Evolutionary conservation across 2,329 filamentous ascomycete genomes (phyloP).

Genomic region (Truncatella angustata): DNA sequence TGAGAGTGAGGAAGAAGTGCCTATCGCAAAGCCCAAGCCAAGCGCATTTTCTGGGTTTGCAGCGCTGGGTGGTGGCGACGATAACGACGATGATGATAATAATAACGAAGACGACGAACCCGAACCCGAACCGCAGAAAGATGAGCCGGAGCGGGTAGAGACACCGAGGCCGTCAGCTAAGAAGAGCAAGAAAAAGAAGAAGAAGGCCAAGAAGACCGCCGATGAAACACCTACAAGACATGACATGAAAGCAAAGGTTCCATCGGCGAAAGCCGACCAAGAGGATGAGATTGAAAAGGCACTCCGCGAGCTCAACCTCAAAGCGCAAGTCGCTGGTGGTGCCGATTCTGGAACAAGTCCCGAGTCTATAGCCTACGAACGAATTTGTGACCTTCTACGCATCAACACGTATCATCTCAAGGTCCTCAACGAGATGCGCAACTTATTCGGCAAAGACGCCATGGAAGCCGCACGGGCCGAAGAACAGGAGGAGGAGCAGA

Average conservation of each 20-base stretch:
- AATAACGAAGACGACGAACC: constrained; percentile 33
- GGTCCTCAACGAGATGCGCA: constrained; percentile 85
- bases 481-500: constrained; percentile 40
- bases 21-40: constrained; percentile 36
- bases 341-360: constrained; percentile 11
- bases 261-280: constrained; percentile 19
- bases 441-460: constrained; percentile 54
- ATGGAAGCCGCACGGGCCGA: constrained; percentile 54
- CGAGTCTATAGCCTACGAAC: constrained; percentile 23
- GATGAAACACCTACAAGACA: constrained; percentile 13
- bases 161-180: constrained; percentile 25
- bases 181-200: constrained; percentile 39
- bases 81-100: constrained; percentile 38
- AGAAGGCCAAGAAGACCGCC: constrained; percentile 29
- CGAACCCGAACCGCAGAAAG: constrained; percentile 13
- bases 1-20: constrained; percentile 30
- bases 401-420: constrained; percentile 72
- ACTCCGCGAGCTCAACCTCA: constrained; percentile 33
- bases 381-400: constrained; percentile 41
- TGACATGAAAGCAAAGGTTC: constrained; percentile 14
- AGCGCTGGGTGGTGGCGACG: constrained; percentile 45
- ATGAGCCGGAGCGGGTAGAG: constrained; percentile 18
- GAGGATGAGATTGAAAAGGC: constrained; percentile 57
- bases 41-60: constrained; percentile 50
- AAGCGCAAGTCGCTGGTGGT: constrained; percentile 15